Evolutionary conservation across 2,329 filamentous ascomycete genomes (phyloP).

Genomic region (Colletotrichum orbiculare): DNA sequence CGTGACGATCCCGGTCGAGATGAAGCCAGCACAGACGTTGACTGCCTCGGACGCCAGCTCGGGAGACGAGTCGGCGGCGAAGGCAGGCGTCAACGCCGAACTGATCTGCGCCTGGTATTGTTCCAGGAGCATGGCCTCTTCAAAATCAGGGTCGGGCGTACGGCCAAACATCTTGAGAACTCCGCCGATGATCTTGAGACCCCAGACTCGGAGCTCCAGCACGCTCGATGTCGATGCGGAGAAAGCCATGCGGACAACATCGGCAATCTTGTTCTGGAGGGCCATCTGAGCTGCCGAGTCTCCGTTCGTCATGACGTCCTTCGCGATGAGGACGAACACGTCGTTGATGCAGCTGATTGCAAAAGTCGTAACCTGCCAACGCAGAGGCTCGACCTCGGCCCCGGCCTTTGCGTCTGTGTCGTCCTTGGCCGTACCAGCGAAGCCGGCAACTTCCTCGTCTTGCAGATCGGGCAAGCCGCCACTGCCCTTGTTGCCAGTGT

Average conservation of each 20-base stretch:
- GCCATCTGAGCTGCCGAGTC: conserved; percentile 82
- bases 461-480: conserved; percentile 79
- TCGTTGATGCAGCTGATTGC: conserved; percentile 90
- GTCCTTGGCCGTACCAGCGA: conserved; percentile 73
- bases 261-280: conserved; percentile 85
- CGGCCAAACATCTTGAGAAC: conserved; percentile 96
- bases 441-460: conserved; percentile 96
- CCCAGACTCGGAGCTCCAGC: conserved; percentile 88
- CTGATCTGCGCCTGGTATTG: conserved; percentile 99
- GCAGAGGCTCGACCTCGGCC: conserved; percentile 84
- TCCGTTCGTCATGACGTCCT: conserved; percentile 81
- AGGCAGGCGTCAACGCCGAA: conserved; percentile 94
- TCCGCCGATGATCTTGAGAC: conserved; percentile 92
- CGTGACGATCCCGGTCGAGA: conserved; percentile 95
- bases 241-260: conserved; percentile 96
- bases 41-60: conserved; percentile 96
- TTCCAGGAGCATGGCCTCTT: conserved; percentile 95
- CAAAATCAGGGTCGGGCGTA: conserved; percentile 94
- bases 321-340: conserved; percentile 81
- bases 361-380: conserved; percentile 96
- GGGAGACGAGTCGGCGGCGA: conserved; percentile 94
- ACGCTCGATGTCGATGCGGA: conserved; percentile 96
- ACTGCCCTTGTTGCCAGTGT: conserved; percentile 55
- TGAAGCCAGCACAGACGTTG: conserved; percentile 97
- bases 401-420: conserved; percentile 59